phyloP scores from a whole-genome alignment of 495 filamentous ascomycete species.

The Amorphotheca resinae region DNA sequence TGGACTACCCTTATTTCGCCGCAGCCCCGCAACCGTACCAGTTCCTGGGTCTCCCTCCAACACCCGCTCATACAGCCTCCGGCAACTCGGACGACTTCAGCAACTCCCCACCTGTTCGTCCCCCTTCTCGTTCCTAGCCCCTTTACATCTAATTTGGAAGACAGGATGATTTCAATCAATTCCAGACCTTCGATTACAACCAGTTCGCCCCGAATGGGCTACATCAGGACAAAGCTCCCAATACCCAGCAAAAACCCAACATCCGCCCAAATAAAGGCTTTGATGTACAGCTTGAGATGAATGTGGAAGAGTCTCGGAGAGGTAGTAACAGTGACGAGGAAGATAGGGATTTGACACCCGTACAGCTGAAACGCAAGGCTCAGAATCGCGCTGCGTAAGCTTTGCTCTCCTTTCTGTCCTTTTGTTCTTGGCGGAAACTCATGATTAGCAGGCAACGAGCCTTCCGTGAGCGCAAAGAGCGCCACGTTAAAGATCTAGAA shows the following conservation, averaged over 20 bases:
- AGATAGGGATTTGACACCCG: constrained; percentile 54
- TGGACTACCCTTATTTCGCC: constrained; percentile 26
- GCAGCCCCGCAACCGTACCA: constrained; percentile 39
- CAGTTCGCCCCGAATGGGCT: constrained; percentile 6
- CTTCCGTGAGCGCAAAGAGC: constrained; percentile 93
- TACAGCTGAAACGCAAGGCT: constrained; percentile 79
- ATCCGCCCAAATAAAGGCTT: constrained; percentile 9
- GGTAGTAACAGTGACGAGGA: constrained; percentile 33
- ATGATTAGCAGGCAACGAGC: constrained; percentile 62
- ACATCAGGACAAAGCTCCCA: constrained; percentile 6
- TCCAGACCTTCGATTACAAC: constrained; percentile 32
- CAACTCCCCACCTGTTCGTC: constrained; percentile 42
- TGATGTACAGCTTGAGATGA: constrained; percentile 9
- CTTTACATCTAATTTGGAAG: not conserved
- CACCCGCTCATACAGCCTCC: constrained; percentile 39
- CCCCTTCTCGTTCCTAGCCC: constrained; percentile 1
- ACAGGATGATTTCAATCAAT: constrained; percentile 28
- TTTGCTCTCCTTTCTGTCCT: not conserved
- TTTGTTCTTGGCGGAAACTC: not conserved
- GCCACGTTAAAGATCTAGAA: constrained; percentile 86
- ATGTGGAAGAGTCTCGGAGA: constrained; percentile 8
- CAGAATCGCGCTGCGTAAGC: constrained; percentile 95
- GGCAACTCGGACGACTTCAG: constrained; percentile 40
- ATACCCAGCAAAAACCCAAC: constrained; percentile 13
- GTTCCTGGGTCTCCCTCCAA: constrained; percentile 41